These are phyloP conservation scores for Margaritispora aquatica DNA, from an alignment of 495 filamentous ascomycete genomes.

Conservation along the genomic window DNA sequence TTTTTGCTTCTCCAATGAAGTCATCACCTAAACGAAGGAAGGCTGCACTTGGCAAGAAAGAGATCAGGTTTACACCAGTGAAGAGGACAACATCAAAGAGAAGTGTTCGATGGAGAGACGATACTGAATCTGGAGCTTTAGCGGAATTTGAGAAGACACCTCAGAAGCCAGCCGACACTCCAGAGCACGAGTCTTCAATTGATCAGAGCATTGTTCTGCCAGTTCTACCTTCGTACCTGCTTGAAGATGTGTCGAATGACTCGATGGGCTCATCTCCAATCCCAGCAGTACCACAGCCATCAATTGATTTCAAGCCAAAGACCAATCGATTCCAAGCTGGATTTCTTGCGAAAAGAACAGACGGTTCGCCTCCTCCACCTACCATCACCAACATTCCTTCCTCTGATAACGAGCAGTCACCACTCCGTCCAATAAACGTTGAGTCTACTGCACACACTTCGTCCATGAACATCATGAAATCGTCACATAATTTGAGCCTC, in stretches of 20 bases:
- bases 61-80: conserved; percentile 77
- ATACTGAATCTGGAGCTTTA: conserved; percentile 72
- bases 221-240: conserved; percentile 33
- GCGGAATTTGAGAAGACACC: conserved; percentile 90
- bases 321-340: conserved; percentile 84
- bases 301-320: conserved; percentile 49
- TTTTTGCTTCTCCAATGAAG: conserved; percentile 48
- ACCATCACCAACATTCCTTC: conserved; percentile 53
- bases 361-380: conserved; percentile 60
- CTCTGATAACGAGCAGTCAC: conserved; percentile 56
- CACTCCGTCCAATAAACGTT: conserved; percentile 58
- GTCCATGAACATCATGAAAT: conserved; percentile 41
- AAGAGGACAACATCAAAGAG: conserved; percentile 70
- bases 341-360: conserved; percentile 67
- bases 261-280: conserved; percentile 52
- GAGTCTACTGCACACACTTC: conserved; percentile 53
- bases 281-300: conserved; percentile 38
- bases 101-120: conserved; percentile 88
- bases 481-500: conserved; percentile 37
- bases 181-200: conserved; percentile 42
- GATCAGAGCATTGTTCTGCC: conserved; percentile 35
- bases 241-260: conserved; percentile 31
- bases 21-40: conserved; percentile 78
- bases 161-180: conserved; percentile 47
- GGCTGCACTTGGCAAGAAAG: conserved; percentile 61